Evolutionary conservation across 805 yeast species (phyloP).

Genomic region (Ogataea paradorogensis): DNA sequence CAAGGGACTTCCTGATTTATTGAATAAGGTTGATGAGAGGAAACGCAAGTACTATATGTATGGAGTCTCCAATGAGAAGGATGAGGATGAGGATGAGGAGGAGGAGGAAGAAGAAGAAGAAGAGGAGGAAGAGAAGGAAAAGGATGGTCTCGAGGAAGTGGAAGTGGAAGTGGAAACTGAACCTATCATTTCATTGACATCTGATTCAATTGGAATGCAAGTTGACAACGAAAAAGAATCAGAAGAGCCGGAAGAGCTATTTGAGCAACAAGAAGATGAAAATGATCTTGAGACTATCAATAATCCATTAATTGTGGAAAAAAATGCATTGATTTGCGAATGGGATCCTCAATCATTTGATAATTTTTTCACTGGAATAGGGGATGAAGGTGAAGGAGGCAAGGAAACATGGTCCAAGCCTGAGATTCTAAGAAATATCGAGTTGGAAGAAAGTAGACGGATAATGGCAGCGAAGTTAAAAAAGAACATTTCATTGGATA

Average conservation of each 20-base stretch:
- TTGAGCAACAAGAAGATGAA: conserved; percentile 1
- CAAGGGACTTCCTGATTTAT: conserved; percentile 37
- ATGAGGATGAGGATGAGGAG: not conserved
- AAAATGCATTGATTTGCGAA: conserved; percentile 56
- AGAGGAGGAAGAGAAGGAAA: not conserved
- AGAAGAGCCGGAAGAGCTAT: too few species aligned
- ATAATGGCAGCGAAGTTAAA: conserved; percentile 30
- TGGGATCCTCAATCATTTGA: conserved; percentile 54
- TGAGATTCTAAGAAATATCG: conserved; percentile 48
- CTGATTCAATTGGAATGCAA: not conserved
- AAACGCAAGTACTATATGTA: conserved; percentile 34
- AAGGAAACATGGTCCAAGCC: conserved; percentile 56
- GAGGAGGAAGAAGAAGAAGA: not conserved
- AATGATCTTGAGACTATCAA: conserved; percentile 11
- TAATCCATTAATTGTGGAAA: conserved; percentile 28
- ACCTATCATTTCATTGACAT: not conserved
- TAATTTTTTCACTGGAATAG: conserved; percentile 50
- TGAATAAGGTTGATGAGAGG: conserved; percentile 30
- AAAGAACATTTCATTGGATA: conserved; percentile 56
- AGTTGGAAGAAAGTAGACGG: conserved; percentile 46
- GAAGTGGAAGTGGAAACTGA: not conserved
- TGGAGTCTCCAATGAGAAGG: not conserved
- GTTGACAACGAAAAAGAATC: not conserved
- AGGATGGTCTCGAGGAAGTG: not conserved
- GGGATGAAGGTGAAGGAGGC: conserved; percentile 45